Base-by-base conservation (phyloP, 2,329 filamentous ascomycete species). In the Rhynchosporium agropyri region DNA sequence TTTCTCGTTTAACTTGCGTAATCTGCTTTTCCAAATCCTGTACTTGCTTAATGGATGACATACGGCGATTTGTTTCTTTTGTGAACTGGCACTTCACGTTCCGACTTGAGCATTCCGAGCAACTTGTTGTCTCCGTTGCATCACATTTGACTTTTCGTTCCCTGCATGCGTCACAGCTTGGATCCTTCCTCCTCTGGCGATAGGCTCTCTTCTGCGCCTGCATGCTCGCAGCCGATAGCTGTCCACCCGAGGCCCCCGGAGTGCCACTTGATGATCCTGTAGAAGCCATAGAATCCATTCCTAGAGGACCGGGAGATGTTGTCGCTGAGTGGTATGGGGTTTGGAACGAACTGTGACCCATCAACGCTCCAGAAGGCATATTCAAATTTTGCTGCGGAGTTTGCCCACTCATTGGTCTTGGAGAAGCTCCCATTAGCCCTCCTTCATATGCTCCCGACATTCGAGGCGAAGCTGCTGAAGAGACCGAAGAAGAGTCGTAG, bases 1-100 rank as follows among this genome's bases (percentile, higher is more conserved):
- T 93, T 75, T 97, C 90, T 63, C 91, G 87, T 74, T 88, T 90
- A 46, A 95, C 83, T 58, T 89, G 84, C 53, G 89, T 85, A 72
- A 97, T 85, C 77, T 97, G 93, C 76, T 92, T 95, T 78, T 98
- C 94, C 31, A 99, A 82, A 75, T 99, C 95, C 77, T 98, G 95
- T 12, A 98, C 91, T 80, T 97, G 95, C 84, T 98, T 99, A 79
- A 98, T 98, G 1, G 94, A 98, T 20, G 95, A 98, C 95, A 99
- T 99, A 66, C 95, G 87, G 63, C 95, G 85, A 76, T 99, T 99
- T 12, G 95, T 99, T 77, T 99, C 95, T 78, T 99, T 99, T 56
- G 95, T 99, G 75, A 99, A 99, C 74, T 98, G 94, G 74, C 95
- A 99, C 76, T 96, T 96, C 68, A 98, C 94, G 74, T 94, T 96